These are phyloP conservation scores for Nematodospora valgi DNA, from an alignment of 805 yeast genomes.

Conservation along the genomic window DNA sequence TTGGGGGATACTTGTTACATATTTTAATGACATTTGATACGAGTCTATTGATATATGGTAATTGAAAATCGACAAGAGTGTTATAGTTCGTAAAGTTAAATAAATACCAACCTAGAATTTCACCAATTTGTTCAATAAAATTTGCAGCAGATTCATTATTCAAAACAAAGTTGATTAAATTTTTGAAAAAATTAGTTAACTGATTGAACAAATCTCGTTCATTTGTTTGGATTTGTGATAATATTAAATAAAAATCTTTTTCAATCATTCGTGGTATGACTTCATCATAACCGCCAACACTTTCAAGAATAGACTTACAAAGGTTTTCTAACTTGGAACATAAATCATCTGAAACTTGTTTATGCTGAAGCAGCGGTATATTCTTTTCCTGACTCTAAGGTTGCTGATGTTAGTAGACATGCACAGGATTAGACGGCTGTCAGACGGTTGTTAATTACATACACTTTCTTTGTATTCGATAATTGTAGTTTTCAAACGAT, in stretches of 20 bases:
- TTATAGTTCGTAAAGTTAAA: constrained; percentile 7
- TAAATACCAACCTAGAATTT: constrained; percentile 10
- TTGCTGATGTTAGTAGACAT: constrained; percentile 4
- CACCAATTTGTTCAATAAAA: constrained; percentile 3
- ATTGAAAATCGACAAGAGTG: constrained; percentile 8
- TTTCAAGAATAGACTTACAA: too few relatives aligned
- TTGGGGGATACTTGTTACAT: constrained; percentile 9
- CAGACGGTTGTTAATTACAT: too few relatives aligned
- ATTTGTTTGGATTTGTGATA: constrained; percentile 6
- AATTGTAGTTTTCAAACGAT: constrained; percentile 4
- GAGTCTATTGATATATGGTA: constrained; percentile 6
- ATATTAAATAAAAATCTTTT: constrained; percentile 7
- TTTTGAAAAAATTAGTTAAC: constrained; percentile 11
- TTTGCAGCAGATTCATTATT: constrained; percentile 2
- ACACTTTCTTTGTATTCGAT: constrained; percentile 4
- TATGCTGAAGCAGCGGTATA: neutral
- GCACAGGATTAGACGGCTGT: too few relatives aligned
- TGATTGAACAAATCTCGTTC: constrained; percentile 12
- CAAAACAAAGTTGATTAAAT: constrained; percentile 9
- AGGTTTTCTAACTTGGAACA: constrained; percentile 1
- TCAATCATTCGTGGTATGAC: constrained; percentile 5
- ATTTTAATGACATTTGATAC: constrained; percentile 8
- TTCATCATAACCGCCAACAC: neutral
- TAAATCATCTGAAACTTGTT: constrained; percentile 2
- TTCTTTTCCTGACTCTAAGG: neutral